Evolutionary conservation across 768 basidiomycete genomes (phyloP).

Genomic region (Tricholoma saponaceum): DNA sequence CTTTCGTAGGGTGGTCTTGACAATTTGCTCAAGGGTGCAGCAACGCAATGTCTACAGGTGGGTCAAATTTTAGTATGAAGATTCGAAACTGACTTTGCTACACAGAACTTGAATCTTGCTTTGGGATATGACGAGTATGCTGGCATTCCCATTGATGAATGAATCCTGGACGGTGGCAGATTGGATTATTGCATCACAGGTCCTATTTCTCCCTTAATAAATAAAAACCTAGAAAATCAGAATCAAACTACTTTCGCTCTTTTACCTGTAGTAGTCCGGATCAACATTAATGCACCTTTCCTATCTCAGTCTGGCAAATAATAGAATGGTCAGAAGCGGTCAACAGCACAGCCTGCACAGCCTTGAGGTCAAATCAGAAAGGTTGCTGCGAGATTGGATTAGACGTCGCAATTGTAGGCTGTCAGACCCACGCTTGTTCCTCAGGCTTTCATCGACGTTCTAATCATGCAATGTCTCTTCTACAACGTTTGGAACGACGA

Average conservation of each 20-base stretch:
- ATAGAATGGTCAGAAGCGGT: background rate
- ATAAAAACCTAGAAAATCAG: background rate
- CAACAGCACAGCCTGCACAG: background rate
- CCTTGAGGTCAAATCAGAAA: background rate
- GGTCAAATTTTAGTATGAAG: slow-evolving; percentile 16
- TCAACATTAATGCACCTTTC: background rate
- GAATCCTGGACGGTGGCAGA: background rate
- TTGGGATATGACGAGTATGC: slow-evolving; percentile 83
- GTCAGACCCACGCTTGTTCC: background rate
- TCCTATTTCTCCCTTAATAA: background rate
- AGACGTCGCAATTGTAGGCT: background rate
- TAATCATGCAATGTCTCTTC: background rate
- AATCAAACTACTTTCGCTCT: background rate
- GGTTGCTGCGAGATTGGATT: background rate
- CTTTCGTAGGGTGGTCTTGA: slow-evolving; percentile 79
- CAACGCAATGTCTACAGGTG: slow-evolving; percentile 97
- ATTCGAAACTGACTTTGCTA: background rate
- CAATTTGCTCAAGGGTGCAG: slow-evolving; percentile 96
- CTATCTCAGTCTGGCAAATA: background rate
- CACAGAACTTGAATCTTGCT: slow-evolving; percentile 84
- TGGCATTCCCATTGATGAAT: slow-evolving; percentile 52
- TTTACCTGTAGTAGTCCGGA: no score
- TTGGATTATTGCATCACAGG: background rate
- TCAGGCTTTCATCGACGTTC: background rate
- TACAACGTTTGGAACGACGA: background rate